Conservation (phyloP, 2,329 filamentous ascomycete species). For the Botrytis tulipae region DNA sequence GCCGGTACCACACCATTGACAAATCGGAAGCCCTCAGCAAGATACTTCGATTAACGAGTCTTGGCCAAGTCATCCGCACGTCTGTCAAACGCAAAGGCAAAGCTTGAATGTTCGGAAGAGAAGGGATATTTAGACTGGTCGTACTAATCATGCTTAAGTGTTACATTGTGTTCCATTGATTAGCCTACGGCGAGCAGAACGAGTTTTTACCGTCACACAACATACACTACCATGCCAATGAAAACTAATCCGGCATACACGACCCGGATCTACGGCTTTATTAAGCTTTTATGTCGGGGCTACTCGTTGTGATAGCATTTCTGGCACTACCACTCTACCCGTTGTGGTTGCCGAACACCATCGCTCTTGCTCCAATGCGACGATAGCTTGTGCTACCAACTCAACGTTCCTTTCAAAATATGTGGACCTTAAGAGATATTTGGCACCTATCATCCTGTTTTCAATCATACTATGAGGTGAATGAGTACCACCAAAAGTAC, state of each 20-base stretch:
- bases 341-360: not conserved
- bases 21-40: not conserved
- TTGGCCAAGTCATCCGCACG: slow-evolving; percentile 1
- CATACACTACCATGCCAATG: not conserved
- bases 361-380: not conserved
- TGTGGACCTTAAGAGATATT: not conserved
- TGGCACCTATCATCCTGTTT: not conserved
- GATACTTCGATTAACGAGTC: not conserved
- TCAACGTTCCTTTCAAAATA: not conserved
- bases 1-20: not conserved
- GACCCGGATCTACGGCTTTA: not conserved
- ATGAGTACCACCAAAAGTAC: not conserved
- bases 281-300: not conserved
- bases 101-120: not conserved
- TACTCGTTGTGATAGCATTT: not conserved
- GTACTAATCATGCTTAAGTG: not conserved
- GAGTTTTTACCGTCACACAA: not conserved
- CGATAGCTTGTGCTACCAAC: not conserved
- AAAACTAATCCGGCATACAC: not conserved
- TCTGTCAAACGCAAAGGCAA: not conserved
- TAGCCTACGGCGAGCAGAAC: not conserved
- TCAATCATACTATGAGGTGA: not conserved
- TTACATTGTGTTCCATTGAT: not conserved
- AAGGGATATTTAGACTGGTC: not conserved
- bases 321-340: not conserved